Evolutionary conservation across 1,284 basidiomycete genomes (phyloP).

Genomic region (Cutaneotrichosporon cavernicola): DNA sequence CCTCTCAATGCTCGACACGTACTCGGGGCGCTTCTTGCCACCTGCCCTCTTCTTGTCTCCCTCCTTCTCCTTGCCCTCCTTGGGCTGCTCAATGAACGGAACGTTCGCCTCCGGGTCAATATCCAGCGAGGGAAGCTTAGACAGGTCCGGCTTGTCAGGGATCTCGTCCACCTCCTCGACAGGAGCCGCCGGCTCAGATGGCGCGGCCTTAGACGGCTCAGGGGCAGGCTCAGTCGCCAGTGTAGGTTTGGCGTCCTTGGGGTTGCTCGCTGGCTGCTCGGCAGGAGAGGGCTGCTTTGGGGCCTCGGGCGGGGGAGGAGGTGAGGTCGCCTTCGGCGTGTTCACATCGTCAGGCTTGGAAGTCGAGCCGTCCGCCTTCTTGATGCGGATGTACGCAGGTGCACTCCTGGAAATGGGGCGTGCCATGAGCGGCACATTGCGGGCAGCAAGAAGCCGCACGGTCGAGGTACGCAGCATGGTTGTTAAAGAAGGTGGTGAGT

Average conservation of each 20-base stretch:
- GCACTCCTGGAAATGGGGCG: constrained; percentile 19
- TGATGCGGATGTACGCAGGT: constrained; percentile 21
- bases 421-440: not conserved
- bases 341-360: constrained; percentile 5
- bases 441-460: constrained; percentile 14
- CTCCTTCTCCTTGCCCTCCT: constrained; percentile 30
- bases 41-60: constrained; percentile 22
- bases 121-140: constrained; percentile 52
- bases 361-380: constrained; percentile 23
- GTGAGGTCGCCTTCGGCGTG: not conserved
- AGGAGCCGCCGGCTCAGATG: constrained; percentile 24
- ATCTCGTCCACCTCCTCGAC: constrained; percentile 17
- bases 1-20: constrained; percentile 66
- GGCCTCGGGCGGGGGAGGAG: constrained; percentile 3
- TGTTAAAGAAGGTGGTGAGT: not conserved
- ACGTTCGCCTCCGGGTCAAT: constrained; percentile 45
- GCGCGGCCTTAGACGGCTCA: constrained; percentile 11
- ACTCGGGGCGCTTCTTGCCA: constrained; percentile 39
- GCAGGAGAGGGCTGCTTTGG: constrained; percentile 32
- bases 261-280: constrained; percentile 34
- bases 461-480: constrained; percentile 23
- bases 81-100: constrained; percentile 33
- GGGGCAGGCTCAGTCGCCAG: constrained; percentile 33
- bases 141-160: constrained; percentile 38
- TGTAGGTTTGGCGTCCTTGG: constrained; percentile 28